Evolutionary conservation across 257 asterid genomes (phyloP).

Genomic region (Lantana camara): DNA sequence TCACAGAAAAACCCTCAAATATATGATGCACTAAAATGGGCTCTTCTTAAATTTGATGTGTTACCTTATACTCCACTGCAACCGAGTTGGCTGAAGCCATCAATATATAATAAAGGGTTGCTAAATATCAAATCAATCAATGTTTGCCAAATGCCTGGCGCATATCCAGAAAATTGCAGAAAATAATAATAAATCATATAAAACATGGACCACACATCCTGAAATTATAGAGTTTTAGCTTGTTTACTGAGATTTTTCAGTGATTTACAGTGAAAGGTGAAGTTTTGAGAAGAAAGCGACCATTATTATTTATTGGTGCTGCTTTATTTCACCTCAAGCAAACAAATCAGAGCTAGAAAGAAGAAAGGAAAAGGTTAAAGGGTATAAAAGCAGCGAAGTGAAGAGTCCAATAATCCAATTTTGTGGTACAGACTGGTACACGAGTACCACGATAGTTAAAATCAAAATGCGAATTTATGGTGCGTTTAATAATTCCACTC

Average conservation of each 20-base stretch:
- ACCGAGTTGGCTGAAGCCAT: not conserved
- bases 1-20: not conserved
- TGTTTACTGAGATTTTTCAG: not conserved
- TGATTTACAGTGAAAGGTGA: not conserved
- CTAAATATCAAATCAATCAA: not conserved
- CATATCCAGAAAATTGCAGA: conserved; percentile 9
- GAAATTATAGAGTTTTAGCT: not conserved
- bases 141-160: not conserved
- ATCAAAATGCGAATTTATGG: not conserved
- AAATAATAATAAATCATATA: not conserved
- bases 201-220: not conserved
- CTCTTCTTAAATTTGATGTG: not conserved
- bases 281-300: not conserved
- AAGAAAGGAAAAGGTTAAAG: not conserved
- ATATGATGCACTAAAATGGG: not conserved
- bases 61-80: not conserved
- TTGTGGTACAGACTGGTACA: too few species aligned
- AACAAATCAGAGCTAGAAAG: not conserved
- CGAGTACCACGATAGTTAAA: too few species aligned
- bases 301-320: not conserved
- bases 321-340: not conserved
- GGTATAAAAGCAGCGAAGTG: not conserved
- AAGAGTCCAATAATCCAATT: too few species aligned
- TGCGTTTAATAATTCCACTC: too few species aligned
- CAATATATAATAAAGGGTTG: not conserved